Conservation (phyloP, 2,329 filamentous ascomycete genomes). For the Metarhizium guizhouense region DNA sequence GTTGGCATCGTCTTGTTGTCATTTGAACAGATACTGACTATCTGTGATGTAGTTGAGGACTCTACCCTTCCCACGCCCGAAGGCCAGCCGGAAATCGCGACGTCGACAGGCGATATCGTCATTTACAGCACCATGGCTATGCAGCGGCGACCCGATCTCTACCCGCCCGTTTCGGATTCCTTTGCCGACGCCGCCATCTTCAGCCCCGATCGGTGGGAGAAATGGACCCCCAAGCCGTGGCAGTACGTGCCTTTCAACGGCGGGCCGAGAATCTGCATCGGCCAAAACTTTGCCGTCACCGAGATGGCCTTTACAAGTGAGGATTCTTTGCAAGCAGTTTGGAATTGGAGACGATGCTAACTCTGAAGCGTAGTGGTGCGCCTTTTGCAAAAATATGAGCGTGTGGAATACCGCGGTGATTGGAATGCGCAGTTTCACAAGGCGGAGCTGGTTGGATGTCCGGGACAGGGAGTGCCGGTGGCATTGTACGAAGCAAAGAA, state of each 20-base stretch:
- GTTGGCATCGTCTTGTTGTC: not conserved
- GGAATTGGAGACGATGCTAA: not conserved
- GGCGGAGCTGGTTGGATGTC: constrained; percentile 34
- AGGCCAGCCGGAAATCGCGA: constrained; percentile 52
- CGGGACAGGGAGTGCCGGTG: constrained; percentile 32
- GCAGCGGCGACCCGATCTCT: constrained; percentile 60
- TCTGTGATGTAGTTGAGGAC: constrained; percentile 51
- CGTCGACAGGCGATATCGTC: constrained; percentile 57
- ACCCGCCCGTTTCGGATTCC: constrained; percentile 39
- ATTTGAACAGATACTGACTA: not conserved
- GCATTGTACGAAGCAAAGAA: constrained; percentile 23
- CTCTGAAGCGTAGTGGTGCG: constrained; percentile 26
- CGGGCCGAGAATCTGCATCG: constrained; percentile 65
- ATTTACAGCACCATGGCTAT: constrained; percentile 61
- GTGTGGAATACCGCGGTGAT: constrained; percentile 38
- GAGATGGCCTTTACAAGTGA: constrained; percentile 43
- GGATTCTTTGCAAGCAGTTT: not conserved
- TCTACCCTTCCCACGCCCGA: constrained; percentile 61
- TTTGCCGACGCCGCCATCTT: constrained; percentile 42
- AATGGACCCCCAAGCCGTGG: constrained; percentile 57
- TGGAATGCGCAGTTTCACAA: constrained; percentile 35
- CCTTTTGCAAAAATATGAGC: constrained; percentile 52
- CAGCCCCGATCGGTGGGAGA: constrained; percentile 58
- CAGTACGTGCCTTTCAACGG: constrained; percentile 70
- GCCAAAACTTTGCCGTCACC: constrained; percentile 73